These are phyloP conservation scores for Volvox reticuliferus DNA, from an alignment of 139 green algal genomes.

Conservation along the genomic window DNA sequence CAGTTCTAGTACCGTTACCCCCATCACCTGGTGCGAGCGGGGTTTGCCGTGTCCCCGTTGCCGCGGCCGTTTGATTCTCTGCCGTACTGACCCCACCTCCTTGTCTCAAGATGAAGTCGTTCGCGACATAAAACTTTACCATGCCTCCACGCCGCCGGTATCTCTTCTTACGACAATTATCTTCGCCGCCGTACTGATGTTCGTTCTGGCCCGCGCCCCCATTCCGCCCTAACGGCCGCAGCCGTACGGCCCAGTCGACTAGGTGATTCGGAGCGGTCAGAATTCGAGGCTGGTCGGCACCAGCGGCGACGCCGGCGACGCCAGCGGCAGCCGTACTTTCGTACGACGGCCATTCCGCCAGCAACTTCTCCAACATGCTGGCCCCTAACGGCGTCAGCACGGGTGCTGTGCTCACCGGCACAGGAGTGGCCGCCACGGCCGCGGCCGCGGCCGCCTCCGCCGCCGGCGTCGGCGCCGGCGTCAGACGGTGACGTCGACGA, in stretches of 20 bases:
- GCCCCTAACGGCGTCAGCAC: constrained; percentile 6
- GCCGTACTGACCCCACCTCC: no score
- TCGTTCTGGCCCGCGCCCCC: neutral
- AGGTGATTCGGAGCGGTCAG: neutral
- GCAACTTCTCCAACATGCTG: neutral
- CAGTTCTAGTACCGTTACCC: neutral
- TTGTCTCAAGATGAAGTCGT: no score
- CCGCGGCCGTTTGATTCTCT: neutral
- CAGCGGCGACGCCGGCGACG: constrained; percentile 10
- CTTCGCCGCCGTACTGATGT: neutral
- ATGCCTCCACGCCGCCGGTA: neutral
- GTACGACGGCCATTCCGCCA: neutral
- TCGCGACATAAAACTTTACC: no score
- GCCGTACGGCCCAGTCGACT: neutral
- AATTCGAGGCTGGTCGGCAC: neutral
- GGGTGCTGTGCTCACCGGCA: neutral
- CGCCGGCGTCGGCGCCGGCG: neutral
- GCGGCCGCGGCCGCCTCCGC: neutral
- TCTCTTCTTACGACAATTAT: neutral
- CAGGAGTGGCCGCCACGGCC: neutral
- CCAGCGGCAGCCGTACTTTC: no score
- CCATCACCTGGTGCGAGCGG: neutral
- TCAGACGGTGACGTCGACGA: neutral
- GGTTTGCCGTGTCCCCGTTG: neutral
- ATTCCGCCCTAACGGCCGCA: neutral